These are phyloP conservation scores for Vigna angularis DNA, from an alignment of 306 rosid species.

Conservation along the genomic window DNA sequence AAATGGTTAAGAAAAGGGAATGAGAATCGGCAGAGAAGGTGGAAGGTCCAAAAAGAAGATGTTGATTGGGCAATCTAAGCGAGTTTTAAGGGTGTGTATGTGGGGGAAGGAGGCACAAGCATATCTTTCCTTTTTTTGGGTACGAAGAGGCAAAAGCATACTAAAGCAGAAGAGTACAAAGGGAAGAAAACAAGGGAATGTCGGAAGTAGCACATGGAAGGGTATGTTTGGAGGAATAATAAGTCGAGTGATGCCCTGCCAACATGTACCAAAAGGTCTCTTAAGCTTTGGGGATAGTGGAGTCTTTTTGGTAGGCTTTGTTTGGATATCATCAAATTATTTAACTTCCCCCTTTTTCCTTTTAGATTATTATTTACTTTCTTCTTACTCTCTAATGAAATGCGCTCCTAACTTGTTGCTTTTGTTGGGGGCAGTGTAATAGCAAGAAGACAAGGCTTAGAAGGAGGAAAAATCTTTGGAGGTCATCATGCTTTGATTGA, in stretches of 20 bases:
- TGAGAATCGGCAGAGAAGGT: conserved; percentile 71
- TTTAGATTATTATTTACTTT: conserved; percentile 11
- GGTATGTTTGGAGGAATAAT: conserved; percentile 86
- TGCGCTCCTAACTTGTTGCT: conserved; percentile 45
- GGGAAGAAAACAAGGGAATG: conserved; percentile 78
- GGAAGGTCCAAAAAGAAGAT: conserved; percentile 76
- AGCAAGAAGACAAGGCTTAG: conserved; percentile 55
- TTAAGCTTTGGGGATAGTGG: conserved; percentile 51
- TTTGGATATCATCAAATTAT: conserved; percentile 28
- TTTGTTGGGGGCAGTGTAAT: conserved; percentile 58
- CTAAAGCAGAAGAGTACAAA: conserved; percentile 53
- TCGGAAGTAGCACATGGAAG: conserved; percentile 82
- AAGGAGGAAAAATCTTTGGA: conserved; percentile 58
- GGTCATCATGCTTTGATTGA: conserved; percentile 65
- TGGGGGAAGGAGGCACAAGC: conserved; percentile 55
- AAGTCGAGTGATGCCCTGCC: conserved; percentile 62
- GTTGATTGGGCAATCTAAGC: conserved; percentile 72
- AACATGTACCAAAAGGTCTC: conserved; percentile 54
- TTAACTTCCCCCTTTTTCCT: conserved; percentile 11
- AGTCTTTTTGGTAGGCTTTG: conserved; percentile 47
- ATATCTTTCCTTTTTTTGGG: conserved; percentile 40
- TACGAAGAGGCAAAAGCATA: conserved; percentile 57
- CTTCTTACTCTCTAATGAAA: conserved; percentile 20
- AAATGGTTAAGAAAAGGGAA: conserved; percentile 50
- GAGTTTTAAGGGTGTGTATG: conserved; percentile 45